Conservation (phyloP, 768 basidiomycete genomes). For the Lepiota venenata region DNA sequence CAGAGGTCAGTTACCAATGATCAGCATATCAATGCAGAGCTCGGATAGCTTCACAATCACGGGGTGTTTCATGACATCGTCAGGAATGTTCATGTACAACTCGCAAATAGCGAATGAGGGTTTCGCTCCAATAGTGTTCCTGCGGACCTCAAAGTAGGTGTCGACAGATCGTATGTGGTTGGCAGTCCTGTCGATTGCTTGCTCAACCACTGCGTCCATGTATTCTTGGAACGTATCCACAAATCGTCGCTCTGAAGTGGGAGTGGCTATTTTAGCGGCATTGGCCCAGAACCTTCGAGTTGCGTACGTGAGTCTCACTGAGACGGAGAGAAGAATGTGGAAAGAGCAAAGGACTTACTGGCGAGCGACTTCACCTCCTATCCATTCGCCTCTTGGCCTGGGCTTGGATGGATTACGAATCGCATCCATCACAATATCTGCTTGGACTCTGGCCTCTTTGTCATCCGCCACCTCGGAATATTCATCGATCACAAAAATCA, state of each 20-base stretch:
- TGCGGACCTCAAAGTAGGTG: conserved; percentile 36
- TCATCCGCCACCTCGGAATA: conserved; percentile 39
- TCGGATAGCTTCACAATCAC: conserved; percentile 26
- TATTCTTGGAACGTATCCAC: conserved; percentile 33
- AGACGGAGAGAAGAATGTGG: too few relatives aligned
- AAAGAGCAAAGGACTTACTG: conserved; percentile 26
- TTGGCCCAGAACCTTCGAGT: conserved; percentile 31
- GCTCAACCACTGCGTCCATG: conserved; percentile 32
- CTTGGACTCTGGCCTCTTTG: conserved; percentile 25
- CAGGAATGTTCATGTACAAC: conserved; percentile 35
- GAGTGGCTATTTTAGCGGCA: conserved; percentile 20
- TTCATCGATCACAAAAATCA: conserved; percentile 50
- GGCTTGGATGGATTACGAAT: conserved; percentile 31
- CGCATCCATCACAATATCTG: conserved; percentile 36
- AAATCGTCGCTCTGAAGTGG: conserved; percentile 28
- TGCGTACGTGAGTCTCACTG: too few relatives aligned
- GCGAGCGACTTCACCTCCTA: conserved; percentile 36
- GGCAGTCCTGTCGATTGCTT: conserved; percentile 37
- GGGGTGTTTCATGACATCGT: conserved; percentile 39
- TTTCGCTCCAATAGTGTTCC: conserved; percentile 36
- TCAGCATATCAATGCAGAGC: conserved; percentile 29
- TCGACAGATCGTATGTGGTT: conserved; percentile 31
- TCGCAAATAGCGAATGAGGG: conserved; percentile 36
- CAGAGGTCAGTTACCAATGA: conserved; percentile 27
- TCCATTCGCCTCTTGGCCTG: conserved; percentile 31